Conservation (phyloP, 1,284 basidiomycete genomes). For the Macrocybe sp. region DNA sequence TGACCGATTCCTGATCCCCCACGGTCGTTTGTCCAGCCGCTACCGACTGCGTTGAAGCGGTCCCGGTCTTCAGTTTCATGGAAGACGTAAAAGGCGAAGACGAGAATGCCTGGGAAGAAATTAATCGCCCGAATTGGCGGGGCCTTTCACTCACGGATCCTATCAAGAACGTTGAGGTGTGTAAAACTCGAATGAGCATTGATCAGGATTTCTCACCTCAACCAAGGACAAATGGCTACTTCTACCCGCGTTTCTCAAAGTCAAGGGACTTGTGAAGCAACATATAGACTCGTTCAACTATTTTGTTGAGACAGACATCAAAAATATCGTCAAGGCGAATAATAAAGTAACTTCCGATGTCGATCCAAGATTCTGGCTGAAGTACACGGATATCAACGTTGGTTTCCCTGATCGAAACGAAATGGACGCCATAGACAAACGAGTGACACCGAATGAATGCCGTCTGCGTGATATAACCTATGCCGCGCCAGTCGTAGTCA, state of each 20-base stretch:
- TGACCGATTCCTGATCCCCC: too few relatives aligned
- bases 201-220: conserved; percentile 2
- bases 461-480: conserved; percentile 96
- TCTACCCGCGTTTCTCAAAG: conserved; percentile 90
- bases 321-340: conserved; percentile 94
- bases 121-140: conserved; percentile 56
- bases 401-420: conserved; percentile 90
- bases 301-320: conserved; percentile 96
- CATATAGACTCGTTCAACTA: conserved; percentile 99
- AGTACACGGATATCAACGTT: conserved; percentile 94
- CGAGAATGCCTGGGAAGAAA: conserved; percentile 57
- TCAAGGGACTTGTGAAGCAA: conserved; percentile 98
- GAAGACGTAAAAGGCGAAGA: conserved; percentile 25
- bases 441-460: conserved; percentile 96
- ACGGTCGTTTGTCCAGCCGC: too few relatives aligned
- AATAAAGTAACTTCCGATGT: conserved; percentile 94
- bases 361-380: conserved; percentile 96
- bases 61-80: conserved; percentile 6
- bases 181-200: conserved; percentile 13
- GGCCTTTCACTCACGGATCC: conserved; percentile 74
- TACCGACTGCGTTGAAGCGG: not conserved
- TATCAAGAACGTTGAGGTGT: conserved; percentile 74
- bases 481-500: conserved; percentile 90
- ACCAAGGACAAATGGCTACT: conserved; percentile 95
- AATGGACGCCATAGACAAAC: conserved; percentile 73